These are phyloP conservation scores for Cokeromyces recurvatus DNA, from an alignment of 371 early-diverging fungal genomes.

Conservation along the genomic window DNA sequence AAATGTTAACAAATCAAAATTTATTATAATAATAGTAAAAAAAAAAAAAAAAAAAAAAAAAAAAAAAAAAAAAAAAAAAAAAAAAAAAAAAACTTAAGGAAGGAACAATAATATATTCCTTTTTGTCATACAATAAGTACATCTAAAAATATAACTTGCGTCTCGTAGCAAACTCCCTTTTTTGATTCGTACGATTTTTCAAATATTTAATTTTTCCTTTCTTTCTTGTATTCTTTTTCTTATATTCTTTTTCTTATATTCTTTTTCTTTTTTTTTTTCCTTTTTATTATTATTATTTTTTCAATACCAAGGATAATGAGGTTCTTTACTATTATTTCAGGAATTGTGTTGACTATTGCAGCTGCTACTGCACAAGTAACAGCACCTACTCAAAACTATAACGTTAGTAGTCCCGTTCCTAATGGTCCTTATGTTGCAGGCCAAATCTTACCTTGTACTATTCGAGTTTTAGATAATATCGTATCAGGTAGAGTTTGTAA, in stretches of 20 bases:
- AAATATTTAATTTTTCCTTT: background rate
- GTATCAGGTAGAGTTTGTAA: slow-evolving; percentile 12
- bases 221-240: background rate
- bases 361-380: slow-evolving; percentile 28
- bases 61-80: no score
- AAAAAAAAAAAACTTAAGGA: no score
- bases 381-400: slow-evolving; percentile 32
- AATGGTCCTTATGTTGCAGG: slow-evolving; percentile 38
- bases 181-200: no score
- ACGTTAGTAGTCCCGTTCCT: slow-evolving; percentile 32
- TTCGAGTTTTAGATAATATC: slow-evolving; percentile 24
- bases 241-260: background rate
- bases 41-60: no score
- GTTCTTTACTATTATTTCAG: slow-evolving; percentile 12
- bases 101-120: no score
- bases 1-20: no score
- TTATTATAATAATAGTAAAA: no score
- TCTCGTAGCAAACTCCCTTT: no score
- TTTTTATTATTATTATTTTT: slow-evolving; percentile 4
- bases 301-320: slow-evolving; percentile 8
- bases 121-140: no score
- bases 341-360: slow-evolving; percentile 10
- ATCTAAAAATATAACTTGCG: no score
- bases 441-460: slow-evolving; percentile 34
- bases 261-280: slow-evolving; percentile 1